phyloP scores from a whole-genome alignment of 768 basidiomycete genomes.

The Lentinula boryana region DNA sequence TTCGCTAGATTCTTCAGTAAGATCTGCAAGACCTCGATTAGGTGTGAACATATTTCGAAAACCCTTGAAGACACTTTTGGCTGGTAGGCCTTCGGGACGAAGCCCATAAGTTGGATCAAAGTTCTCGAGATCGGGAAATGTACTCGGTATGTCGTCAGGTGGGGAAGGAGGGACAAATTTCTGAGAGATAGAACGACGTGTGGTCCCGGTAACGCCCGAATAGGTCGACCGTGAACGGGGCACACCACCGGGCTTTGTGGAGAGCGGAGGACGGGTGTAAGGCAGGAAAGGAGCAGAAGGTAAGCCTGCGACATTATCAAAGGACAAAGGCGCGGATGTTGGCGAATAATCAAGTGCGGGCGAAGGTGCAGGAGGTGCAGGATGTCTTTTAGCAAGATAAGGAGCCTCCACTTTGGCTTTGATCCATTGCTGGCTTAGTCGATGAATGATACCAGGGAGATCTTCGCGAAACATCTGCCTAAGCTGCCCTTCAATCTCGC shows the following conservation, averaged over 20 bases:
- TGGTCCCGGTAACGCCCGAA: conserved; percentile 34
- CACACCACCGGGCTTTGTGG: conserved; percentile 5
- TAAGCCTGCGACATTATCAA: conserved; percentile 13
- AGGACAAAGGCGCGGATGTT: conserved; percentile 30
- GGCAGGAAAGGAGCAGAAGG: conserved; percentile 5
- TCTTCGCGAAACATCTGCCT: conserved; percentile 99
- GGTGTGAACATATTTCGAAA: conserved; percentile 71
- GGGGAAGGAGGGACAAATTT: conserved; percentile 13
- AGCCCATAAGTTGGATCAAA: conserved; percentile 97
- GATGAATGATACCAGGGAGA: conserved; percentile 93
- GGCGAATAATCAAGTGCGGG: conserved; percentile 19
- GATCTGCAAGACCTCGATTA: conserved; percentile 69
- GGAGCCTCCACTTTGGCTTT: conserved; percentile 92
- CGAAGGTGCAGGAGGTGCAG: conserved; percentile 14
- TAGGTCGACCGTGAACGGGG: conserved; percentile 30
- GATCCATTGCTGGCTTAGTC: conserved; percentile 94
- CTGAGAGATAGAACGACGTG: conserved; percentile 19
- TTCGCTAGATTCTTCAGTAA: conserved; percentile 58
- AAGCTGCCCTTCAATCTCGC: conserved; percentile 94
- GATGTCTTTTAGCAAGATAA: conserved; percentile 57
- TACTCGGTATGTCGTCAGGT: conserved; percentile 15
- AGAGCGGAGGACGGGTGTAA: neutral
- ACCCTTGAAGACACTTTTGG: conserved; percentile 73
- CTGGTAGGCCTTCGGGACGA: conserved; percentile 85
- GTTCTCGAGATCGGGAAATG: conserved; percentile 57